phyloP scores from a whole-genome alignment of 1,284 basidiomycete species.

The Ceratobasidium sp. region DNA sequence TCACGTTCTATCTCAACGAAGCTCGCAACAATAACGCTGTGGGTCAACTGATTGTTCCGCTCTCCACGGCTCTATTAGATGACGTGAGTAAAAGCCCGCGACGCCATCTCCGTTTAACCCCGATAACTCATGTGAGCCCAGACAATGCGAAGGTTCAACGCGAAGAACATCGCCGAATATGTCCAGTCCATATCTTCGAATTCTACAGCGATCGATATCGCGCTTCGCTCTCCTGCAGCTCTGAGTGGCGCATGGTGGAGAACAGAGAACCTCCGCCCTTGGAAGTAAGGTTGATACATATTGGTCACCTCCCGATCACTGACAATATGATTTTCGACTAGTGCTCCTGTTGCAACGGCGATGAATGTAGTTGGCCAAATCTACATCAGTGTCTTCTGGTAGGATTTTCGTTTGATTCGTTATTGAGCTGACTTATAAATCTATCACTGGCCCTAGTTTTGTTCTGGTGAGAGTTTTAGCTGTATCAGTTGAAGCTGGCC shows the following conservation, averaged over 20 bases:
- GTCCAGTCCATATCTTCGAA: slow-evolving; percentile 14
- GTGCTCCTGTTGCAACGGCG: slow-evolving; percentile 32
- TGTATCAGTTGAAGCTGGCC: neutral
- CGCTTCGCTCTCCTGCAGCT: slow-evolving; percentile 18
- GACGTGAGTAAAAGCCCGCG: slow-evolving; percentile 11
- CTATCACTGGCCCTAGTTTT: slow-evolving; percentile 53
- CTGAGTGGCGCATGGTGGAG: slow-evolving; percentile 30
- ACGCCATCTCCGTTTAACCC: neutral
- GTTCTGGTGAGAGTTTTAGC: slow-evolving; percentile 2
- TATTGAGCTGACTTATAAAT: neutral
- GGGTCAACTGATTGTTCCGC: slow-evolving; percentile 16
- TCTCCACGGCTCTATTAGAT: slow-evolving; percentile 17
- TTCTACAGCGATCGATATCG: slow-evolving; percentile 13
- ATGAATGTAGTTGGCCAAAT: slow-evolving; percentile 35
- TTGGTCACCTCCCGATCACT: neutral
- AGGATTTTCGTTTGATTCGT: neutral
- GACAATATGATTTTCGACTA: neutral
- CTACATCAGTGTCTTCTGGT: slow-evolving; percentile 34
- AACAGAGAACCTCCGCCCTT: slow-evolving; percentile 18
- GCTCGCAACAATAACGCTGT: slow-evolving; percentile 28
- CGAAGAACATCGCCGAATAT: slow-evolving; percentile 32
- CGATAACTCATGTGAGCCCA: neutral
- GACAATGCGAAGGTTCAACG: slow-evolving; percentile 34
- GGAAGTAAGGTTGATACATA: slow-evolving; percentile 7
- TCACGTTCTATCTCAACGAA: slow-evolving; percentile 56